These are phyloP conservation scores for Candida ipomoeae DNA, from an alignment of 805 yeast species.

Conservation along the genomic window DNA sequence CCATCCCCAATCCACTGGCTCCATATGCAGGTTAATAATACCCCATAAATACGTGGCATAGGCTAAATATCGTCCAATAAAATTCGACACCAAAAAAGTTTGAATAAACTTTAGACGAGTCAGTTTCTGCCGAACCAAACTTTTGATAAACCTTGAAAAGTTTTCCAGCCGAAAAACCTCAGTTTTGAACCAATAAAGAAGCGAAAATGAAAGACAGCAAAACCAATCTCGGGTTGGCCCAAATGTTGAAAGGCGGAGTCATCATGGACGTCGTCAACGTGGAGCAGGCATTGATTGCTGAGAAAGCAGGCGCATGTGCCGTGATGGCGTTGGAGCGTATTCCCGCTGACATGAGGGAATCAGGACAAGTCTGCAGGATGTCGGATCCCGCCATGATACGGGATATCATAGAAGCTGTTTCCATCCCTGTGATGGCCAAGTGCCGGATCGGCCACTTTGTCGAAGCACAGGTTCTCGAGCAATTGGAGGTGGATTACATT, in stretches of 20 bases:
- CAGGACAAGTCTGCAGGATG: slow-evolving; percentile 83
- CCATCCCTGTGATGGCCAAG: slow-evolving; percentile 81
- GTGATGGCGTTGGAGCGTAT: slow-evolving; percentile 85
- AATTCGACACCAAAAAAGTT: too few species aligned
- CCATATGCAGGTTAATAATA: not conserved
- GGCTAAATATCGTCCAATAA: not conserved
- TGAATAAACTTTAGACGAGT: too few species aligned
- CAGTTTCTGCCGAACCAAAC: too few species aligned
- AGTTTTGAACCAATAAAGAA: too few species aligned
- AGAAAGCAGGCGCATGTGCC: slow-evolving; percentile 82
- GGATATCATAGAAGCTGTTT: slow-evolving; percentile 65
- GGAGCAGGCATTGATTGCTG: slow-evolving; percentile 79
- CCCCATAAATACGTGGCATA: slow-evolving; percentile 2
- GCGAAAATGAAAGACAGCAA: slow-evolving; percentile 21
- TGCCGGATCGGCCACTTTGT: slow-evolving; percentile 80
- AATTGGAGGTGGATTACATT: slow-evolving; percentile 69
- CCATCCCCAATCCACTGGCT: not conserved
- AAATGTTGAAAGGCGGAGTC: slow-evolving; percentile 79
- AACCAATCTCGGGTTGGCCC: slow-evolving; percentile 76
- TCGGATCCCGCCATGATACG: slow-evolving; percentile 77
- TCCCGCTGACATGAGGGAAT: slow-evolving; percentile 80
- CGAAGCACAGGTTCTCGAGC: slow-evolving; percentile 75
- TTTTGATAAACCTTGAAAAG: too few species aligned
- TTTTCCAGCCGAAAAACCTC: too few species aligned
- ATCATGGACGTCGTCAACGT: slow-evolving; percentile 73